Evolutionary conservation across 306 rosid genomes (phyloP).

Genomic region (Styphnolobium japonicum): DNA sequence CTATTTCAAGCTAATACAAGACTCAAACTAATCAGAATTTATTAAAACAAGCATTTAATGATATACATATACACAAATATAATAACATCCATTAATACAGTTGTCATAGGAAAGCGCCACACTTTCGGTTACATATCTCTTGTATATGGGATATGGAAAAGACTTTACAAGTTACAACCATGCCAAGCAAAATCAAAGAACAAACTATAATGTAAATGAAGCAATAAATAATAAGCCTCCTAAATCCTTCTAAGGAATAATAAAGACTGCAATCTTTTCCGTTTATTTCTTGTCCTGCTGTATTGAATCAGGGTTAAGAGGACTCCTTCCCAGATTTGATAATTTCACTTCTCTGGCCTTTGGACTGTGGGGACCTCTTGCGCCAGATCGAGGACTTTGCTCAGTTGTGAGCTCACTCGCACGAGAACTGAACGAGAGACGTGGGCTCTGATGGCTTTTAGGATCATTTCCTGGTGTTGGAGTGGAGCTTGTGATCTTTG

Average conservation of each 20-base stretch:
- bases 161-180: conserved; percentile 45
- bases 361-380: conserved; percentile 64
- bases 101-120: conserved; percentile 29
- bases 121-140: conserved; percentile 24
- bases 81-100: conserved; percentile 15
- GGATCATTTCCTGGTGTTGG: conserved; percentile 60
- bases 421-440: conserved; percentile 54
- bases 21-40: conserved; percentile 16
- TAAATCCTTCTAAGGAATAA: conserved; percentile 18
- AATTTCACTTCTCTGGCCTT: conserved; percentile 45
- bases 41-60: conserved; percentile 27
- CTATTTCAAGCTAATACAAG: background rate
- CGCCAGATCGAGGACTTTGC: conserved; percentile 66
- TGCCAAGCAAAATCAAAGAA: conserved; percentile 22
- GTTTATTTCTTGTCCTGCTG: conserved; percentile 26
- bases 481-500: conserved; percentile 76
- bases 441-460: conserved; percentile 55
- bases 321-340: conserved; percentile 67
- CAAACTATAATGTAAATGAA: conserved; percentile 23
- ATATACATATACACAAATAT: conserved; percentile 28
- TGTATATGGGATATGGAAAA: conserved; percentile 26
- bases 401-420: conserved; percentile 49
- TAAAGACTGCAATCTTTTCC: conserved; percentile 8
- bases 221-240: conserved; percentile 29
- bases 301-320: conserved; percentile 50